These are phyloP conservation scores for Lentithecium fluviatile DNA, from an alignment of 495 filamentous ascomycete genomes.

Conservation along the genomic window DNA sequence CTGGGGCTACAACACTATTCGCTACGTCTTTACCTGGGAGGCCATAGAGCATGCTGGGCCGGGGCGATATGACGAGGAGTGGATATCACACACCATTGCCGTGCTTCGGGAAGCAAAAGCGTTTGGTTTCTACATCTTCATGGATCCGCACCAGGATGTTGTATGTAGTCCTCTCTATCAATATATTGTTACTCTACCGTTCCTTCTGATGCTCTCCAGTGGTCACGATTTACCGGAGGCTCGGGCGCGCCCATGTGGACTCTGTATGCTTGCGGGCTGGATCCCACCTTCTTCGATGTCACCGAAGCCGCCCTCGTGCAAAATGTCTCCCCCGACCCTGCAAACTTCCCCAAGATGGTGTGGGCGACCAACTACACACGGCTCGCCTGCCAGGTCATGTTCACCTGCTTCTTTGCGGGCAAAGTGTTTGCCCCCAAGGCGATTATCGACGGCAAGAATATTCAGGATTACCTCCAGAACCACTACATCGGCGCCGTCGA, in stretches of 20 bases:
- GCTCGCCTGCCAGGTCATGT: conserved; percentile 83
- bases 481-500: conserved; percentile 79
- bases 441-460: conserved; percentile 90
- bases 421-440: conserved; percentile 92
- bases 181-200: neutral
- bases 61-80: conserved; percentile 92
- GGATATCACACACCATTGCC: conserved; percentile 85
- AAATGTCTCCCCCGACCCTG: conserved; percentile 86
- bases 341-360: conserved; percentile 94
- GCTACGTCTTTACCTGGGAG: conserved; percentile 98
- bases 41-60: conserved; percentile 94
- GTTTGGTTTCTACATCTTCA: conserved; percentile 93
- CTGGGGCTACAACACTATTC: conserved; percentile 92
- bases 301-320: conserved; percentile 94
- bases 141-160: conserved; percentile 98
- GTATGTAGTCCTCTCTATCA: conserved; percentile 50
- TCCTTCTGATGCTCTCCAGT: conserved; percentile 52
- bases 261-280: conserved; percentile 85
- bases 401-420: conserved; percentile 93
- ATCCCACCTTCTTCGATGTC: conserved; percentile 76
- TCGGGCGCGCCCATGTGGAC: conserved; percentile 99
- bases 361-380: conserved; percentile 97
- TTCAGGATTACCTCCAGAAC: conserved; percentile 90
- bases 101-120: conserved; percentile 78
- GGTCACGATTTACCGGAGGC: conserved; percentile 91